These are phyloP conservation scores for Phycomyces nitens DNA, from an alignment of 192 early-diverging fungal species.

Conservation along the genomic window DNA sequence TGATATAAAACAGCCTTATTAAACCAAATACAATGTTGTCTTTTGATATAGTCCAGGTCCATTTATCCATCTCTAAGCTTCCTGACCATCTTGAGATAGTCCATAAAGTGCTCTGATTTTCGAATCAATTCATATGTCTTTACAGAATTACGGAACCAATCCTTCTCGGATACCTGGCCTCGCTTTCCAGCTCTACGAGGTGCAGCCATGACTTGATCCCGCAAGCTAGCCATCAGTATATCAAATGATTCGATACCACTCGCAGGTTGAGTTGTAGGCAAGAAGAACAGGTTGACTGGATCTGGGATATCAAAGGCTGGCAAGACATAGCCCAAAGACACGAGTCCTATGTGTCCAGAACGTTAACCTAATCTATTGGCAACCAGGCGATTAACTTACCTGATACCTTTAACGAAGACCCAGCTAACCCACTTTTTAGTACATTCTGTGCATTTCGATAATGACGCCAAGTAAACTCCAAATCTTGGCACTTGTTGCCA, in stretches of 20 bases:
- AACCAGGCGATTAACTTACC: slow-evolving; percentile 8
- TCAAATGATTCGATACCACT: slow-evolving; percentile 22
- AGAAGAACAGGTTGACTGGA: slow-evolving; percentile 33
- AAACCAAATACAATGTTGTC: too few relatives aligned
- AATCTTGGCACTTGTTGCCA: slow-evolving; percentile 26
- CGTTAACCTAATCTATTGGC: background rate
- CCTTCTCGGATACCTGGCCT: slow-evolving; percentile 44
- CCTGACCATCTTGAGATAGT: slow-evolving; percentile 27
- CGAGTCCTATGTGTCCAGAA: slow-evolving; percentile 17
- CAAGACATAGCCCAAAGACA: slow-evolving; percentile 26
- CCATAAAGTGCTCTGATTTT: slow-evolving; percentile 39
- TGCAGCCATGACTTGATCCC: slow-evolving; percentile 37
- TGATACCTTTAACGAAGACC: slow-evolving; percentile 33
- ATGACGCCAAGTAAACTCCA: slow-evolving; percentile 27
- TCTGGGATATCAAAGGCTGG: slow-evolving; percentile 12
- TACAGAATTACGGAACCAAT: slow-evolving; percentile 40
- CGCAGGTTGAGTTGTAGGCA: slow-evolving; percentile 23
- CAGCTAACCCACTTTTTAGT: slow-evolving; percentile 20
- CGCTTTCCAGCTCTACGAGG: slow-evolving; percentile 35
- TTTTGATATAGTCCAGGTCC: background rate
- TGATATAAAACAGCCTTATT: too few relatives aligned
- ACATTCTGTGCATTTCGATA: slow-evolving; percentile 13
- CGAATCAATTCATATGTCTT: slow-evolving; percentile 36
- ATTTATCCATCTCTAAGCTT: slow-evolving; percentile 20
- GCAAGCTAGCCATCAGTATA: slow-evolving; percentile 20